phyloP scores from a whole-genome alignment of 208 protist species.

The Trichomonas vaginalis region DNA sequence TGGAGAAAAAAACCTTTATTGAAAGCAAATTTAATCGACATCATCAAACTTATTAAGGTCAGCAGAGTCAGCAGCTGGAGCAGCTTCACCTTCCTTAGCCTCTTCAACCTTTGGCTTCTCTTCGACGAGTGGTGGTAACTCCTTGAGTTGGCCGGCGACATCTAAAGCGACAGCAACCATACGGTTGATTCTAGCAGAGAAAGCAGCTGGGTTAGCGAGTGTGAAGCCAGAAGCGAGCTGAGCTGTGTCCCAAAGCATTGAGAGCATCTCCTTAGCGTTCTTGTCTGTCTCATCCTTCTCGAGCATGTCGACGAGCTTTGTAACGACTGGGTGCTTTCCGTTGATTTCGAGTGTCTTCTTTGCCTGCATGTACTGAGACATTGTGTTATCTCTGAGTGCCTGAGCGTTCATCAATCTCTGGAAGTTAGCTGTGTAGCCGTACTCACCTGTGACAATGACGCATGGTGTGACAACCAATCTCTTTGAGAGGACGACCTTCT shows the following conservation, averaged over 20 bases:
- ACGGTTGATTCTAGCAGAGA: constrained; percentile 78
- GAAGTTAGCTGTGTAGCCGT: constrained; percentile 96
- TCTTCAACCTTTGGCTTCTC: not conserved
- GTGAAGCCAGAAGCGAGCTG: constrained; percentile 88
- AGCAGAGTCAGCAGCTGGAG: constrained; percentile 1
- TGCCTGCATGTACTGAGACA: constrained; percentile 81
- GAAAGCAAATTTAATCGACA: not conserved
- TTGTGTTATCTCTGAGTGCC: constrained; percentile 78
- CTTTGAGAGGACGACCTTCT: constrained; percentile 85
- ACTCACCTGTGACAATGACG: constrained; percentile 88
- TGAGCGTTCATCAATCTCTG: constrained; percentile 98
- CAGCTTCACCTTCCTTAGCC: constrained; percentile 15
- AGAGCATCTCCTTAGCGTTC: constrained; percentile 88
- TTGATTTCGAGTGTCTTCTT: constrained; percentile 99
- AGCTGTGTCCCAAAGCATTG: constrained; percentile 87
- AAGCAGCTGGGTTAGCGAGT: constrained; percentile 76
- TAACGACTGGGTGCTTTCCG: constrained; percentile 79
- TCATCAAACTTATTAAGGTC: not conserved
- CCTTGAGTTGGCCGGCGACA: constrained; percentile 57
- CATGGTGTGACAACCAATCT: constrained; percentile 80
- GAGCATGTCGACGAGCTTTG: constrained; percentile 66
- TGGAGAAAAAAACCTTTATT: too few relatives aligned
- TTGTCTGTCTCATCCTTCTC: constrained; percentile 75
- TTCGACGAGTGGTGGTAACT: constrained; percentile 29
- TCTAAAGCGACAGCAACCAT: constrained; percentile 91